A percentile compares a stretch with the other conserved stretches of the same genome.
These are phyloP conservation scores for Chlamydomonas sphaeroides DNA, from an alignment of 139 green algal genomes.

Conservation along the genomic window DNA sequence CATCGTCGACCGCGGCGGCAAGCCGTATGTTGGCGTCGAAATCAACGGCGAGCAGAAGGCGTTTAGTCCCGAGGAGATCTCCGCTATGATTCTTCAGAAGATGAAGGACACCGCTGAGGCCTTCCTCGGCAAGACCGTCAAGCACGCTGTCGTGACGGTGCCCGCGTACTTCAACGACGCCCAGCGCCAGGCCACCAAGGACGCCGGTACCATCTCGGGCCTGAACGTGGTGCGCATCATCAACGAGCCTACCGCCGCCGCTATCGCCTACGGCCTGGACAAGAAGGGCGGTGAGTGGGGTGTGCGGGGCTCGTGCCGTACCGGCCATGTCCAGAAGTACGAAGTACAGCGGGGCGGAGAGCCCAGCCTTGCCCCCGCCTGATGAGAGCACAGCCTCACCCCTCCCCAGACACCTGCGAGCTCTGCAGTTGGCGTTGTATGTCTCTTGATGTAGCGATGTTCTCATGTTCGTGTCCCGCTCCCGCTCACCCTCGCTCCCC, in stretches of 20 bases:
- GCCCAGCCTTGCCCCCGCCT: too few relatives aligned
- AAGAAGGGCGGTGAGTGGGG: constrained; percentile 87
- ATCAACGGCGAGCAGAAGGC: constrained; percentile 62
- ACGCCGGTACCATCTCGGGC: constrained; percentile 87
- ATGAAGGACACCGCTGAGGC: constrained; percentile 93
- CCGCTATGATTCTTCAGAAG: constrained; percentile 97
- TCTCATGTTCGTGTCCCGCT: too few relatives aligned
- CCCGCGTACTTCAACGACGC: constrained; percentile 99
- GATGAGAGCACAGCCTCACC: too few relatives aligned
- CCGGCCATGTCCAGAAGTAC: too few relatives aligned
- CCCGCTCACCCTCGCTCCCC: too few relatives aligned
- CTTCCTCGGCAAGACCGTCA: constrained; percentile 87
- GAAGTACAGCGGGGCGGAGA: too few relatives aligned
- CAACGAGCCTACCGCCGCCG: constrained; percentile 97
- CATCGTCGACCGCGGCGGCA: constrained; percentile 91
- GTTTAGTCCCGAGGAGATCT: constrained; percentile 97
- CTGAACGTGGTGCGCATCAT: constrained; percentile 96
- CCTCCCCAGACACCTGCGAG: too few relatives aligned
- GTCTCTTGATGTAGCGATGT: too few relatives aligned
- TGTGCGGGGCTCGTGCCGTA: too few relatives aligned
- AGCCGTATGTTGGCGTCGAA: constrained; percentile 94
- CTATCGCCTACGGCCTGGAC: constrained; percentile 97
- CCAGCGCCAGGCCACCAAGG: constrained; percentile 93
- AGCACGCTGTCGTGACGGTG: constrained; percentile 94
- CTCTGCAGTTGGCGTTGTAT: too few relatives aligned